Base-by-base conservation (phyloP, 2,329 filamentous ascomycete genomes). In the Monilinia vaccinii-corymbosi region DNA sequence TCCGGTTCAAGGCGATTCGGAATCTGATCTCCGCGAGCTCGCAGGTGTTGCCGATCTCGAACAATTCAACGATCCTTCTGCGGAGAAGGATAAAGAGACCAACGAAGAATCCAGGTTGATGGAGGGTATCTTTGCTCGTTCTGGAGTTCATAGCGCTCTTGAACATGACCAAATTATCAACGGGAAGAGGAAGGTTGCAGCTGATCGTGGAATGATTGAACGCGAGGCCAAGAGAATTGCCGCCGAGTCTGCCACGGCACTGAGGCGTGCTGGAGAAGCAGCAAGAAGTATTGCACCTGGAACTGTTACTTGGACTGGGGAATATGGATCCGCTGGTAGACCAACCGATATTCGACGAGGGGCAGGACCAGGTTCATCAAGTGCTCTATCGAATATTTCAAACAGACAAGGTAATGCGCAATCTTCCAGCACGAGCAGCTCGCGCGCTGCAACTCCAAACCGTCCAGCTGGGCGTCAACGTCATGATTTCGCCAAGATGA, bases 91-190 rank as follows among this genome's bases (percentile, higher is more conserved):
- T 1, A 53, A 53, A 53, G 57, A 59, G 28, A 47, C 72, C 0
- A 74, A 78, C 11, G 81, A 85, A 46, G 88, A 93, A 71, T 85
- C 86, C 58, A 88, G 90, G 48, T 84, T 97, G 65, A 88, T 97
- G 77, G 86, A 92, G 64, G 88, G 89, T 56, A 91, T 99, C 58
- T 96, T 97, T 71, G 87, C 91, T 1, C 85, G 86, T 45, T 88
- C 90, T 0, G 88, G 87, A 2, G 88, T 97, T 1, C 91, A 96
- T 68, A 91, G 88, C n/a, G 90, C 92, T 0, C 83, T 97, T 48
- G 90, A 97, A 68, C 94, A 99, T 71, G 94, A 97, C 66, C 83
- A 91, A 57, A 96, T 97, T 68, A 83, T 97, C 68, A 89, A 87
- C 66, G 88, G 88, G 44, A 87, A 85, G 66, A 83, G 83, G 56